phyloP scores from a whole-genome alignment of 1,284 basidiomycete species.

The Heterobasidion annosum region DNA sequence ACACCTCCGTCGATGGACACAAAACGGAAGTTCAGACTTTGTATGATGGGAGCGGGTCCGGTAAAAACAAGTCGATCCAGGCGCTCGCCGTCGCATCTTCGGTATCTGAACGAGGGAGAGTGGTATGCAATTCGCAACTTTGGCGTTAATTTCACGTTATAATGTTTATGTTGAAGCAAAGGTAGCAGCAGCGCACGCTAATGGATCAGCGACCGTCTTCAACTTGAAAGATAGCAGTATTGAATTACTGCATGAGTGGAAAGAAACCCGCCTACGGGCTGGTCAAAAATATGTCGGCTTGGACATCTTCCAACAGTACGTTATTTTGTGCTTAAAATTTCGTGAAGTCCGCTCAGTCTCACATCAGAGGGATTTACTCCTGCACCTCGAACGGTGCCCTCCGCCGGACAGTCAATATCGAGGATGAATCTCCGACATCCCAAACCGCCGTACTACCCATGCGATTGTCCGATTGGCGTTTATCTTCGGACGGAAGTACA shows the following conservation, averaged over 20 bases:
- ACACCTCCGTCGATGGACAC: constrained; percentile 17
- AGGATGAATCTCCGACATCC: constrained; percentile 15
- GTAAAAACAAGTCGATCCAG: constrained; percentile 31
- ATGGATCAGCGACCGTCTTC: constrained; percentile 42
- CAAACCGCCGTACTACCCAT: constrained; percentile 42
- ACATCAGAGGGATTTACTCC: constrained; percentile 43
- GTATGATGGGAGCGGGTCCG: constrained; percentile 22
- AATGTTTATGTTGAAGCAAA: constrained; percentile 26
- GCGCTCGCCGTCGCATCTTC: constrained; percentile 20
- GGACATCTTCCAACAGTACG: constrained; percentile 34
- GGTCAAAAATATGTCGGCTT: constrained; percentile 56
- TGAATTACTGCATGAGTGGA: constrained; percentile 41
- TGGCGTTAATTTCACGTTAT: constrained; percentile 1
- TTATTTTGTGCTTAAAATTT: not conserved
- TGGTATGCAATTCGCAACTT: constrained; percentile 23
- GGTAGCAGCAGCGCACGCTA: constrained; percentile 53
- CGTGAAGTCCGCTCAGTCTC: not conserved
- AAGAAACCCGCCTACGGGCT: constrained; percentile 46
- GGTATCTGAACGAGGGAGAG: constrained; percentile 16
- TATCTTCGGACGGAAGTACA: constrained; percentile 39
- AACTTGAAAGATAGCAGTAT: constrained; percentile 28
- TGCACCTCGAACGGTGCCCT: constrained; percentile 71
- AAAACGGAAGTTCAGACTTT: constrained; percentile 25
- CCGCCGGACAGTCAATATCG: constrained; percentile 30
- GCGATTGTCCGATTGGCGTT: constrained; percentile 57